These are phyloP conservation scores for Rhizopus arrhizus DNA, from an alignment of 371 early-diverging fungal genomes.

Conservation along the genomic window DNA sequence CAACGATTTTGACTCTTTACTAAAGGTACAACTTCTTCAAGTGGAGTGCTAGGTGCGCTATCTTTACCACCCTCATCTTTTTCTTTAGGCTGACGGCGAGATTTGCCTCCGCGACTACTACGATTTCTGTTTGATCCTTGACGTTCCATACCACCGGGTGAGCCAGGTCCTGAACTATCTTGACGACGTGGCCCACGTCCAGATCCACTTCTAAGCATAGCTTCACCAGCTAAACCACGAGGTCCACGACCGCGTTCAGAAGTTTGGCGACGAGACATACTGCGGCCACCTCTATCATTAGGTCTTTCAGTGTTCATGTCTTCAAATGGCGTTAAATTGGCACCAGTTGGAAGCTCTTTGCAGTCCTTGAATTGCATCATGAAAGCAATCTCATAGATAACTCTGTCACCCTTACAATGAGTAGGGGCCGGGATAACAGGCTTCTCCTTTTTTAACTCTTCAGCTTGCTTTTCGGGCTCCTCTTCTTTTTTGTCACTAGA, in stretches of 20 bases:
- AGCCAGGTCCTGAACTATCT: conserved; percentile 40
- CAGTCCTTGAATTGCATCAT: conserved; percentile 72
- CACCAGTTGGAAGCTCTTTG: neutral
- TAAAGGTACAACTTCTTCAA: conserved; percentile 74
- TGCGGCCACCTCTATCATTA: conserved; percentile 15
- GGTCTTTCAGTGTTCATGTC: conserved; percentile 61
- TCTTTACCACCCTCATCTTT: conserved; percentile 14
- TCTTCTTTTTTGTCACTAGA: conserved; percentile 4
- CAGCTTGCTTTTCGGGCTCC: conserved; percentile 8
- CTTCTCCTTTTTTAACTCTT: conserved; percentile 4
- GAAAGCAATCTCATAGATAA: conserved; percentile 72
- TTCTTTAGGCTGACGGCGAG: conserved; percentile 46
- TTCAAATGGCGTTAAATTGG: conserved; percentile 39
- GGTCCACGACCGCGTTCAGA: conserved; percentile 64
- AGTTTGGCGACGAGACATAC: conserved; percentile 57
- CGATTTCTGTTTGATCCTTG: conserved; percentile 53
- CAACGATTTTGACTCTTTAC: conserved; percentile 85
- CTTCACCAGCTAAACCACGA: conserved; percentile 45
- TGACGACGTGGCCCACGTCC: conserved; percentile 45
- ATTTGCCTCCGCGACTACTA: conserved; percentile 57
- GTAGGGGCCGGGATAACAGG: too few relatives aligned
- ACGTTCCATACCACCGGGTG: conserved; percentile 53
- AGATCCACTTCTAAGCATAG: conserved; percentile 48
- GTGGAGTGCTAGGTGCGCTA: conserved; percentile 63
- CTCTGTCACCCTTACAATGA: conserved; percentile 24